Evolutionary conservation across 2,329 filamentous ascomycete genomes (phyloP), one percentile per base, ranked within the genome.

Genomic region (Penicillium sp.): DNA sequence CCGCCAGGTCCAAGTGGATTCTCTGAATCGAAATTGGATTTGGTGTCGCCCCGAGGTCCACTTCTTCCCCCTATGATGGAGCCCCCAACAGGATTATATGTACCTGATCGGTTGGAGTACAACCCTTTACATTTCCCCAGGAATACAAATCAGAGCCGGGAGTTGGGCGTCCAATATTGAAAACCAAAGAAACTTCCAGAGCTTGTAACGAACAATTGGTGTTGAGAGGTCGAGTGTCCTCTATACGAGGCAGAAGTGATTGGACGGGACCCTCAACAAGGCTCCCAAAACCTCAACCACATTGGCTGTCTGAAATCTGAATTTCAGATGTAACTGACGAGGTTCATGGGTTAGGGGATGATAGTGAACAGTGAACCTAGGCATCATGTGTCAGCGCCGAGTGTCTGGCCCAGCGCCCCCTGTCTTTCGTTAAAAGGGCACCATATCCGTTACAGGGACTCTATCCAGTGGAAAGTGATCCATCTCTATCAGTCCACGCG

Each of bases 1-100:
- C 40, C 42, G 44, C n/a, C n/a, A n/a, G 47, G 42, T 46, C 26
- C 26, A 22, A 48, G 41, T 45, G 41, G 41, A 36, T 30, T 43
- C 34, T 18, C 26, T 41, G 26, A n/a, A 22, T 22, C 18, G 37
- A 32, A 27, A 44, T 44, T 25, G 34, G 34, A 43, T 46, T 41
- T 28, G 44, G 35, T 20, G 23, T 32, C 11, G 26, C 25, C 16
- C 27, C 13, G 27, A 30, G 44, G 35, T 30, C 49, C 49, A 52
- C 49, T n/a, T n/a, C n/a, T n/a, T n/a, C n/a, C 49, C 49, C 49
- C 49, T 54, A 47, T 54, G 49, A 51, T 54, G 51, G 49, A 43
- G 37, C 38, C 38, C 30, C 41, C 37, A 46, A 36, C 37, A 33
- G 37, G 32, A 45, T 37, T 40, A 37, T 26, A 17, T 35, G 23